phyloP scores from a whole-genome alignment of 495 filamentous ascomycete species.

The Cercophora sp. region DNA sequence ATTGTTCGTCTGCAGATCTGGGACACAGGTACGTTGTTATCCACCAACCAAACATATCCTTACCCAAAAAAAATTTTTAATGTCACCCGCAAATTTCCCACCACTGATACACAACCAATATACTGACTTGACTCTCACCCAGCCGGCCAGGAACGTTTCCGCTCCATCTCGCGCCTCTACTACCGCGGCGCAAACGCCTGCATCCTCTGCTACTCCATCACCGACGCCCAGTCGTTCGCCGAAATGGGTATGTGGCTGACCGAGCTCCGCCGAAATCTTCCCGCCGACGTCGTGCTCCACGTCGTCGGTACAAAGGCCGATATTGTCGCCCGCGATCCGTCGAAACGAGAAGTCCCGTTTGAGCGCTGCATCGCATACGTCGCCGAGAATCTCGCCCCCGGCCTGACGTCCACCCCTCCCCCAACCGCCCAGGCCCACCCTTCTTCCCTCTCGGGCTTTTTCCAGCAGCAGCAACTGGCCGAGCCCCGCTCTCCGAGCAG shows the following conservation, averaged over 20 bases:
- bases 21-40: slow-evolving; percentile 58
- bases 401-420: slow-evolving; percentile 59
- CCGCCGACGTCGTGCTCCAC: slow-evolving; percentile 78
- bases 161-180: slow-evolving; percentile 87
- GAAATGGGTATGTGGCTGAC: slow-evolving; percentile 92
- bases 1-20: slow-evolving; percentile 84
- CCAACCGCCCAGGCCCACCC: slow-evolving; percentile 45
- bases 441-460: too few relatives aligned
- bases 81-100: neutral
- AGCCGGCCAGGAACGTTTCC: slow-evolving; percentile 93
- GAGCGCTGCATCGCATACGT: slow-evolving; percentile 93
- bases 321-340: slow-evolving; percentile 77
- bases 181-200: slow-evolving; percentile 94
- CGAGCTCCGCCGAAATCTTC: slow-evolving; percentile 70
- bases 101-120: neutral
- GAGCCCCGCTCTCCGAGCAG: slow-evolving; percentile 62
- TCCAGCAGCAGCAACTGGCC: slow-evolving; percentile 3
- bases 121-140: too few relatives aligned
- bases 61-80: too few relatives aligned
- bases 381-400: slow-evolving; percentile 77
- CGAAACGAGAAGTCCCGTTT: slow-evolving; percentile 76
- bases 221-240: slow-evolving; percentile 75
- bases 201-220: slow-evolving; percentile 93
- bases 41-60: neutral
- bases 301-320: slow-evolving; percentile 95